A percentile compares a stretch with the other conserved stretches of the same genome.
phyloP scores from a whole-genome alignment of 495 filamentous ascomycete species.

The Margaritispora aquatica region DNA sequence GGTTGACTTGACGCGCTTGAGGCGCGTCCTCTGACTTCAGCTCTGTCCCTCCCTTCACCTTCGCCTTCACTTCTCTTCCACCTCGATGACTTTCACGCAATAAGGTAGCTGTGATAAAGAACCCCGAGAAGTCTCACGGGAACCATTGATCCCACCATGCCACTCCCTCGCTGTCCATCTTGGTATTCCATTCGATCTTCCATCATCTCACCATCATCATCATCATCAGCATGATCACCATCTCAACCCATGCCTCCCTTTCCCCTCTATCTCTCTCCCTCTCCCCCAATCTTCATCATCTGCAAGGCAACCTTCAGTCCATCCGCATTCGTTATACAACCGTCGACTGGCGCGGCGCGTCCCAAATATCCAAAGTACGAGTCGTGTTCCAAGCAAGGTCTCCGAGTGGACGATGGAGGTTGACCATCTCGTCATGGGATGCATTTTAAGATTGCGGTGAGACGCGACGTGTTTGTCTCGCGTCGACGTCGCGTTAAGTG shows the following conservation, averaged over 20 bases:
- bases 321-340: neutral
- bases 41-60: too few species aligned
- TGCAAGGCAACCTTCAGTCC: too few species aligned
- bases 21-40: too few species aligned
- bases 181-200: neutral
- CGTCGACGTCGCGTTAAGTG: slow-evolving; percentile 1
- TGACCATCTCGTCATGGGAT: neutral
- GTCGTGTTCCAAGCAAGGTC: neutral
- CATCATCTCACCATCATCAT: neutral
- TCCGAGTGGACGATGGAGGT: neutral
- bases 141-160: neutral
- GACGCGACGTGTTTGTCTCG: slow-evolving; percentile 1
- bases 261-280: too few species aligned
- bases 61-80: too few species aligned
- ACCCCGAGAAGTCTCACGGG: too few species aligned
- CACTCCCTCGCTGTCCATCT: neutral
- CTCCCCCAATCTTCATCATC: too few species aligned
- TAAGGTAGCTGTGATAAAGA: too few species aligned
- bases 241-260: neutral
- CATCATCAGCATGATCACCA: neutral
- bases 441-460: slow-evolving; percentile 1
- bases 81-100: too few species aligned
- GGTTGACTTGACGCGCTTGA: too few species aligned
- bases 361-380: neutral
- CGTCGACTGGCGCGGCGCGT: neutral